A percentile compares a stretch with the other conserved stretches of the same genome.
Conservation (phyloP, 2,329 filamentous ascomycete genomes). For the Calonectria pseudoturangicola region DNA sequence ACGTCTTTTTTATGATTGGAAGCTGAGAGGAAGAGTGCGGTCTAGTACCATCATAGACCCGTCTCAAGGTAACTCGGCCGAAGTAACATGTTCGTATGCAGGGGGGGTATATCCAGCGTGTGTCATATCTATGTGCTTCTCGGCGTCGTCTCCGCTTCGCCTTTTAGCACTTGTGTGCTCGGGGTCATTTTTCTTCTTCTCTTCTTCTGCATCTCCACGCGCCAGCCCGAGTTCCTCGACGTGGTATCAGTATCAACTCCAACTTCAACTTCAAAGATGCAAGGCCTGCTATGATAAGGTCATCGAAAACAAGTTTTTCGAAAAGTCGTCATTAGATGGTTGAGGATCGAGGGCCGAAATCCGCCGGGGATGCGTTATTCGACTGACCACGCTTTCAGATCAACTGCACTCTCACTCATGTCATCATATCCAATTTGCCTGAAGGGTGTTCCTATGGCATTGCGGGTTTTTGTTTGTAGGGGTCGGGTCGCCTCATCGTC, state of each 20-base stretch:
- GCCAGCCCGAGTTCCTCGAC: constrained; percentile 48
- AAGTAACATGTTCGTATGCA: constrained; percentile 56
- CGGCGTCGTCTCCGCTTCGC: constrained; percentile 51
- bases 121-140: constrained; percentile 56
- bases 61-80: constrained; percentile 52
- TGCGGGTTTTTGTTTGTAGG: constrained; percentile 7
- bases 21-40: constrained; percentile 52
- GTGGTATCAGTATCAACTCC: constrained; percentile 50
- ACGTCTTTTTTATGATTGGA: constrained; percentile 53
- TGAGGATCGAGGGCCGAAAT: constrained; percentile 47
- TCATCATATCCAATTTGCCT: constrained; percentile 40
- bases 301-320: constrained; percentile 46
- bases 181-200: constrained; percentile 40
- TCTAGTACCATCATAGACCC: constrained; percentile 55
- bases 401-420: constrained; percentile 39
- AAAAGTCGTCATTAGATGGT: constrained; percentile 56
- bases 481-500: constrained; percentile 41
- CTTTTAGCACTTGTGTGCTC: constrained; percentile 49
- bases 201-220: constrained; percentile 47
- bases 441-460: constrained; percentile 12
- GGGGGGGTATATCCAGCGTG: constrained; percentile 57
- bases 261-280: constrained; percentile 52
- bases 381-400: constrained; percentile 32
- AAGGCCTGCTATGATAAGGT: constrained; percentile 55
- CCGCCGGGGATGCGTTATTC: constrained; percentile 33